Evolutionary conservation across 2,329 filamentous ascomycete species (phyloP).

Genomic region (Monosporascus sp.): DNA sequence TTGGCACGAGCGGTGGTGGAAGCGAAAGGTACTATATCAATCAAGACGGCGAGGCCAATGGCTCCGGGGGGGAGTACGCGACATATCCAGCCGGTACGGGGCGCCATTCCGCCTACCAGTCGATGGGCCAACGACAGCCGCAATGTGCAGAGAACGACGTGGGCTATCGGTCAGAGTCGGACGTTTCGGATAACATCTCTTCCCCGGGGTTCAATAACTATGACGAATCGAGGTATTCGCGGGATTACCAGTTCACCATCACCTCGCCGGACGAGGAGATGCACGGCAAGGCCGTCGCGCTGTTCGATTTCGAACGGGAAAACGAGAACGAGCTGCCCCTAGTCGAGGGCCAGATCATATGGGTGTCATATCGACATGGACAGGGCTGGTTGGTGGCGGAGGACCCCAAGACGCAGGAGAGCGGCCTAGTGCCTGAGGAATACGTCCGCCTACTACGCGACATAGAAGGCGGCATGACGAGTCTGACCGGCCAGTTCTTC

Average conservation of each 20-base stretch:
- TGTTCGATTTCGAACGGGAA: slow-evolving; percentile 92
- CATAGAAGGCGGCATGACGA: slow-evolving; percentile 84
- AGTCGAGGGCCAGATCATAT: slow-evolving; percentile 90
- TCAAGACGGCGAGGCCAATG: slow-evolving; percentile 64
- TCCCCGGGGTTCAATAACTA: slow-evolving; percentile 54
- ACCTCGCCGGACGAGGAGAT: slow-evolving; percentile 95
- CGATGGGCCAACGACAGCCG: slow-evolving; percentile 39
- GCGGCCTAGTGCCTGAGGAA: slow-evolving; percentile 90
- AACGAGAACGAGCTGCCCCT: slow-evolving; percentile 95
- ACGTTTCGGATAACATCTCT: slow-evolving; percentile 52
- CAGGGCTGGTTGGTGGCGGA: slow-evolving; percentile 97
- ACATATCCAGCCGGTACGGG: slow-evolving; percentile 67
- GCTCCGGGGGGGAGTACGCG: slow-evolving; percentile 73
- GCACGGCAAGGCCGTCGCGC: slow-evolving; percentile 89
- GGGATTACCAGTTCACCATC: slow-evolving; percentile 92
- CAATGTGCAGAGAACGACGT: slow-evolving; percentile 42
- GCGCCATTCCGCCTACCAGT: slow-evolving; percentile 48
- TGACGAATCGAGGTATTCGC: slow-evolving; percentile 76
- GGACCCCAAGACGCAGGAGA: slow-evolving; percentile 90
- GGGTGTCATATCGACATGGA: slow-evolving; percentile 92
- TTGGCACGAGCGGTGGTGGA: slow-evolving; percentile 63
- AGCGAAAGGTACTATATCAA: slow-evolving; percentile 71
- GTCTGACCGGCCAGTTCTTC: slow-evolving; percentile 56
- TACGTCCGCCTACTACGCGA: slow-evolving; percentile 90
- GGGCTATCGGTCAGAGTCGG: slow-evolving; percentile 50